Percentiles rank a stretch among this genome's conserved stretches.
Evolutionary conservation across 352 stramenopile species (phyloP).

Genomic region (Globisporangium nagaii): DNA sequence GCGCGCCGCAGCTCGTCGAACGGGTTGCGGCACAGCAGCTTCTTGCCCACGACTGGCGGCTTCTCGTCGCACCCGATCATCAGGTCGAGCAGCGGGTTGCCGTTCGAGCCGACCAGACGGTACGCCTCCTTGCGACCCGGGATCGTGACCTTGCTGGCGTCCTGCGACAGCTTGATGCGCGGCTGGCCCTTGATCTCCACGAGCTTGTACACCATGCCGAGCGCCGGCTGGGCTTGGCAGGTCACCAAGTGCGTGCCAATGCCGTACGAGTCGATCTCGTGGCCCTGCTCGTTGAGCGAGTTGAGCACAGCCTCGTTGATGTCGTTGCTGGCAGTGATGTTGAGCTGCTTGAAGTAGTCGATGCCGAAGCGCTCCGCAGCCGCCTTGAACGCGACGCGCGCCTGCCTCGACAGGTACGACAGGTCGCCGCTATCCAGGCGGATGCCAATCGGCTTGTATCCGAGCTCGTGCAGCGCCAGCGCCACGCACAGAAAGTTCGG

Average conservation of each 20-base stretch:
- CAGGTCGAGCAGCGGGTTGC: conserved; percentile 85
- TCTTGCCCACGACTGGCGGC: conserved; percentile 73
- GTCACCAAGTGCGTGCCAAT: conserved; percentile 97
- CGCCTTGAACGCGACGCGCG: conserved; percentile 57
- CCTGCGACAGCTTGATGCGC: conserved; percentile 98
- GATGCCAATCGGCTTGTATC: conserved; percentile 90
- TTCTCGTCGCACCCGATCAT: conserved; percentile 87
- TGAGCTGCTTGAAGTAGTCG: conserved; percentile 76
- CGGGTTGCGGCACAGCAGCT: conserved; percentile 93
- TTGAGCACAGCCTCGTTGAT: conserved; percentile 98
- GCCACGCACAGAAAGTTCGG: conserved; percentile 97
- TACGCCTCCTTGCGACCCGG: conserved; percentile 89
- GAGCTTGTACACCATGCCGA: conserved; percentile 99
- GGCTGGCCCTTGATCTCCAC: conserved; percentile 95
- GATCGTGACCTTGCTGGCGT: conserved; percentile 95
- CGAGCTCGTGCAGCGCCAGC: conserved; percentile 90
- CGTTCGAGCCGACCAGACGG: conserved; percentile 86
- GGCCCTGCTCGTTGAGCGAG: conserved; percentile 91
- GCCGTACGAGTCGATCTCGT: conserved; percentile 95
- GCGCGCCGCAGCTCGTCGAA: conserved; percentile 94
- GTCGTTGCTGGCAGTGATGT: conserved; percentile 98
- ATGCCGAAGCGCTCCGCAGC: conserved; percentile 51
- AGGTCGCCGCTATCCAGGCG: conserved; percentile 98
- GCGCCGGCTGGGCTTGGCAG: conserved; percentile 96
- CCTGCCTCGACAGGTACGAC: conserved; percentile 91